A percentile compares a stretch with the other conserved stretches of the same genome.
These are phyloP conservation scores for Ottelia alismoides DNA, from an alignment of 106 monocot genomes.

Conservation along the genomic window DNA sequence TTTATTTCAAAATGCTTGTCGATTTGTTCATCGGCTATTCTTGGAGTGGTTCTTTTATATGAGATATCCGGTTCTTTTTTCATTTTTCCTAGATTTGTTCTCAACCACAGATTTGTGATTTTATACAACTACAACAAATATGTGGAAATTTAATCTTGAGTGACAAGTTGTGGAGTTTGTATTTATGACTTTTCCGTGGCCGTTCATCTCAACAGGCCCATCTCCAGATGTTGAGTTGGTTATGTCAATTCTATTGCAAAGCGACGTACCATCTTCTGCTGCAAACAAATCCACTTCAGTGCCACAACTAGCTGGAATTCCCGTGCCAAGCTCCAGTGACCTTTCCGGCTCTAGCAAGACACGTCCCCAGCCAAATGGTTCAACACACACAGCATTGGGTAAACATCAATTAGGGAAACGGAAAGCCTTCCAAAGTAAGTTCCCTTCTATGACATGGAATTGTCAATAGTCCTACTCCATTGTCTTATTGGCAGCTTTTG, in stretches of 20 bases:
- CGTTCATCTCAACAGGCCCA: constrained; percentile 43
- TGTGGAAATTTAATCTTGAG: too few species aligned
- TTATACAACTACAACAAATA: too few species aligned
- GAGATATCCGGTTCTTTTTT: too few species aligned
- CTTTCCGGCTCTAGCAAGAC: constrained; percentile 65
- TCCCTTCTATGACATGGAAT: neutral
- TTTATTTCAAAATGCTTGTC: too few species aligned
- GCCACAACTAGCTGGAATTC: constrained; percentile 25
- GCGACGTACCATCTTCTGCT: constrained; percentile 28
- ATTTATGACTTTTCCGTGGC: too few species aligned
- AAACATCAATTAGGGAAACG: constrained; percentile 41
- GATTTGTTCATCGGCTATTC: too few species aligned
- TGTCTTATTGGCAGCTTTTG: neutral
- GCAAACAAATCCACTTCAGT: constrained; percentile 19
- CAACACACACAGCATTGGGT: constrained; percentile 31
- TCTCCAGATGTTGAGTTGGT: constrained; percentile 64
- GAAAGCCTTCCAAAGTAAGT: constrained; percentile 60
- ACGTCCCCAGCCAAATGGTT: constrained; percentile 46
- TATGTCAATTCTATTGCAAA: constrained; percentile 65
- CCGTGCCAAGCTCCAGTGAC: constrained; percentile 53
- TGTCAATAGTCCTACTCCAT: neutral
- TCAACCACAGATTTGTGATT: too few species aligned
- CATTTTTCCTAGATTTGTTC: too few species aligned
- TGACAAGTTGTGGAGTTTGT: too few species aligned
- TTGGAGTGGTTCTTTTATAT: too few species aligned